Evolutionary conservation across 192 early-diverging fungal genomes (phyloP).

Genomic region (Coemansia sp.): DNA sequence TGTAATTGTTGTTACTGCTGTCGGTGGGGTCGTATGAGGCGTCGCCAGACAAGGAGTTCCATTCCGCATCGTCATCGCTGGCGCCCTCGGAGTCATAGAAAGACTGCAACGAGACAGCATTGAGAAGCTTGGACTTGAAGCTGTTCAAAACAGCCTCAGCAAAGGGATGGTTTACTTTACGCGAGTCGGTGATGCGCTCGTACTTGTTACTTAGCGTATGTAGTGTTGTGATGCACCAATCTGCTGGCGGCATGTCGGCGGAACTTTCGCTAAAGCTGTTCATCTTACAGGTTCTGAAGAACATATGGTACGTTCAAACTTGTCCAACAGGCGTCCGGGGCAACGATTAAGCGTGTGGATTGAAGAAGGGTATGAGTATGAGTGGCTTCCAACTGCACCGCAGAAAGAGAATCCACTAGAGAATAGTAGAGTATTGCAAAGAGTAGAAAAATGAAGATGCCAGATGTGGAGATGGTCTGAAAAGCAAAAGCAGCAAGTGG

Average conservation of each 20-base stretch:
- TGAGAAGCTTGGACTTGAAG: constrained; percentile 57
- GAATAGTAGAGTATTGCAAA: background rate
- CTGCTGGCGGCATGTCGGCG: constrained; percentile 46
- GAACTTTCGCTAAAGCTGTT: constrained; percentile 12
- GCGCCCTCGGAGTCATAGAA: constrained; percentile 42
- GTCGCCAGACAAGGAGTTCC: constrained; percentile 26
- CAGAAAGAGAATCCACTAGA: constrained; percentile 15
- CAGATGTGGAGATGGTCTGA: constrained; percentile 1
- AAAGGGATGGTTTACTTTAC: constrained; percentile 54
- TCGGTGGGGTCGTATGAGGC: constrained; percentile 2
- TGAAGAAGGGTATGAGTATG: background rate
- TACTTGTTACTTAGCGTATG: constrained; percentile 51
- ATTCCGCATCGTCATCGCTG: constrained; percentile 48
- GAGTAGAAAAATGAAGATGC: background rate
- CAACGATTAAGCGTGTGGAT: background rate
- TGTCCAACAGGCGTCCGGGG: background rate
- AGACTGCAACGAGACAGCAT: constrained; percentile 31
- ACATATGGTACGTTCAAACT: constrained; percentile 7
- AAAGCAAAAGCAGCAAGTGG: background rate
- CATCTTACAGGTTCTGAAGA: constrained; percentile 19
- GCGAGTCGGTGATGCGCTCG: constrained; percentile 50
- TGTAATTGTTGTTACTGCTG: constrained; percentile 23
- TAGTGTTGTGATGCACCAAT: constrained; percentile 53
- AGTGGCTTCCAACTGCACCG: constrained; percentile 14
- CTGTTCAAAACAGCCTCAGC: constrained; percentile 56